phyloP scores from a whole-genome alignment of 1,139 yeast species.

The Sugiyamaella sp. region DNA sequence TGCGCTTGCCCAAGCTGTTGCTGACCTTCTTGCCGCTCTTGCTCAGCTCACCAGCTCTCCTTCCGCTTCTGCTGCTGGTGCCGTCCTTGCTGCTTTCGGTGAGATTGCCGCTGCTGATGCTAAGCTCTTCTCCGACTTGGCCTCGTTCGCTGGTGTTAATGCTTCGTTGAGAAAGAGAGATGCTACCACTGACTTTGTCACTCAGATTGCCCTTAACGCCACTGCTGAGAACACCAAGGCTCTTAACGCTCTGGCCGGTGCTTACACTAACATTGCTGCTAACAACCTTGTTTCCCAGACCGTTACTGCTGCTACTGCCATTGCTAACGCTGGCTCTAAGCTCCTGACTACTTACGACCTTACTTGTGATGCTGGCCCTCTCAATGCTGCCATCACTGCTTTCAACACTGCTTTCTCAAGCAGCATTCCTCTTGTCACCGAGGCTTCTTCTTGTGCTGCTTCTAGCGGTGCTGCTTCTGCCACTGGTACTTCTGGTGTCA shows the following conservation, averaged over 20 bases:
- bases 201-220: constrained; percentile 10
- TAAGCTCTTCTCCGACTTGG: constrained; percentile 13
- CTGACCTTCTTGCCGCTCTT: constrained; percentile 11
- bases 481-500: constrained; percentile 8
- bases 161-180: constrained; percentile 15
- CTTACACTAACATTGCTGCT: constrained; percentile 5
- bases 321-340: constrained; percentile 10
- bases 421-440: constrained; percentile 10
- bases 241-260: constrained; percentile 3
- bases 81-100: constrained; percentile 13
- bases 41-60: constrained; percentile 12
- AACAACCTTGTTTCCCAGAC: neutral
- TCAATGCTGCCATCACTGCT: constrained; percentile 18
- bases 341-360: constrained; percentile 15
- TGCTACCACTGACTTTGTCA: constrained; percentile 6
- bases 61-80: constrained; percentile 11
- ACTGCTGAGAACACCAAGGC: constrained; percentile 8
- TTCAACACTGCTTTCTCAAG: constrained; percentile 14
- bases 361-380: constrained; percentile 18
- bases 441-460: constrained; percentile 16
- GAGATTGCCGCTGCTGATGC: constrained; percentile 14
- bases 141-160: constrained; percentile 9
- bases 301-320: constrained; percentile 4
- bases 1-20: constrained; percentile 11
- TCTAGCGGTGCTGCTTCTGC: constrained; percentile 1